Percentiles rank a stretch among this genome's conserved stretches.
Evolutionary conservation across 2,329 filamentous ascomycete species (phyloP).

Genomic region (Mycosphaerella arachidis): DNA sequence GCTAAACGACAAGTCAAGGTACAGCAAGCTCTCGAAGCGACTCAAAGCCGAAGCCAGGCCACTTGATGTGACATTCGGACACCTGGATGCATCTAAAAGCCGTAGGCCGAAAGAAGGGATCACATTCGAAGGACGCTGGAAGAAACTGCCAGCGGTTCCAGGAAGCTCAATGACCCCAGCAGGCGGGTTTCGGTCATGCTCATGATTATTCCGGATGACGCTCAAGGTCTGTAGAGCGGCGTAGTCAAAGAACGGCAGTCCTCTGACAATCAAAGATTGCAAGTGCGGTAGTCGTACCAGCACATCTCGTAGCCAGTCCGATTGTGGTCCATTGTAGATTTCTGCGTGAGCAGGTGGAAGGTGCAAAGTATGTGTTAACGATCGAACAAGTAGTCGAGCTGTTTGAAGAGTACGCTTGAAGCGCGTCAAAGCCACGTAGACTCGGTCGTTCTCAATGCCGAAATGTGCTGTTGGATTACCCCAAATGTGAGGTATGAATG

Average conservation of each 20-base stretch:
- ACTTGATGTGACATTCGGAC: slow-evolving; percentile 54
- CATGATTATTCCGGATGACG: slow-evolving; percentile 26
- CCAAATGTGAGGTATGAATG: slow-evolving; percentile 59
- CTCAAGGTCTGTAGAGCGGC: slow-evolving; percentile 49
- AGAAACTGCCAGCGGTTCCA: slow-evolving; percentile 25
- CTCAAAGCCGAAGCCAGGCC: slow-evolving; percentile 50
- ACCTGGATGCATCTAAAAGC: slow-evolving; percentile 53
- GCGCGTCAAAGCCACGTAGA: slow-evolving; percentile 57
- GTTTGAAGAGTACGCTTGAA: slow-evolving; percentile 55
- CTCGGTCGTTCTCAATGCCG: slow-evolving; percentile 55
- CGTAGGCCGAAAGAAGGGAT: slow-evolving; percentile 45
- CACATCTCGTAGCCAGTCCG: slow-evolving; percentile 57
- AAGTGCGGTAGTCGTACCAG: slow-evolving; percentile 55
- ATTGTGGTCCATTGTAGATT: slow-evolving; percentile 55
- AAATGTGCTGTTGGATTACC: slow-evolving; percentile 61
- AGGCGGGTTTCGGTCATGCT: slow-evolving; percentile 19
- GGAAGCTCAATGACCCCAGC: slow-evolving; percentile 30
- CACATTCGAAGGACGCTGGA: slow-evolving; percentile 12
- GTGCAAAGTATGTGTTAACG: slow-evolving; percentile 58
- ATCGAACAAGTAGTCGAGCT: slow-evolving; percentile 49
- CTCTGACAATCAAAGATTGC: slow-evolving; percentile 56
- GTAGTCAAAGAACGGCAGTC: slow-evolving; percentile 60
- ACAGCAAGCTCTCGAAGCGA: slow-evolving; percentile 52
- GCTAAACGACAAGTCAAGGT: slow-evolving; percentile 54
- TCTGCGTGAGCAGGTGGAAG: slow-evolving; percentile 58